Base-by-base conservation (phyloP, 2,329 filamentous ascomycete genomes). In the Fusarium kyushuense region DNA sequence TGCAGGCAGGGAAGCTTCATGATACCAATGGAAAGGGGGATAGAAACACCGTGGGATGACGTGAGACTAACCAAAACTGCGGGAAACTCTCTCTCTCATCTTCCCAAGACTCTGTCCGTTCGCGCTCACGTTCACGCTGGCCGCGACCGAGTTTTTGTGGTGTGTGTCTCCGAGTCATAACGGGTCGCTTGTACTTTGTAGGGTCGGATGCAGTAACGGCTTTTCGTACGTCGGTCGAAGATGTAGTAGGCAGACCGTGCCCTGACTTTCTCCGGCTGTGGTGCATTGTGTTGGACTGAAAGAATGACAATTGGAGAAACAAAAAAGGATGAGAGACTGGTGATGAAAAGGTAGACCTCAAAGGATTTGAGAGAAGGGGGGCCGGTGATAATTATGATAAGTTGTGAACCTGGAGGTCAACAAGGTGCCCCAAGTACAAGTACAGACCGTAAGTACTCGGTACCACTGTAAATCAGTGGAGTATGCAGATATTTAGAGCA, bases 41-140 rank as follows among this genome's bases (percentile, higher is more conserved):
- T 30, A 29, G 25, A 55, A 58, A 45, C 30, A 51, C 35, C 32
- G 36, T 53, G 54, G 30, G 51, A 58, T 58, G 56, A 65, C 45
- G 58, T 64, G 63, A 69, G 58, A 84, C 86, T 59, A 83, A 90
- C 88, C 88, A 90, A 74, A 83, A 90, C 75, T 89, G 87, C 23
- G 87, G 87, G 66, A 90, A 90, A 76, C 84, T 88, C 73, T 90
- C 87, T 56, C 86, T 81, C 72, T 88, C 87, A 55, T 89, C 84
- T 54, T 86, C 84, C 75, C 81, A 86, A 75, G 81, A 82, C 35
- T 85, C 83, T 59, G 84, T 81, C 74, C 80, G 79, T 64, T 86
- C 82, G 62, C 80, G 80, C 69, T 87, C 84, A 27, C 83, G 80
- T 47, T 87, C 84, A 55, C 82, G 82, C 13, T 83, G 80, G 63